Percentiles rank a stretch among this genome's conserved stretches.
phyloP scores from a whole-genome alignment of 345 rosid species.

The Acer campestre region DNA sequence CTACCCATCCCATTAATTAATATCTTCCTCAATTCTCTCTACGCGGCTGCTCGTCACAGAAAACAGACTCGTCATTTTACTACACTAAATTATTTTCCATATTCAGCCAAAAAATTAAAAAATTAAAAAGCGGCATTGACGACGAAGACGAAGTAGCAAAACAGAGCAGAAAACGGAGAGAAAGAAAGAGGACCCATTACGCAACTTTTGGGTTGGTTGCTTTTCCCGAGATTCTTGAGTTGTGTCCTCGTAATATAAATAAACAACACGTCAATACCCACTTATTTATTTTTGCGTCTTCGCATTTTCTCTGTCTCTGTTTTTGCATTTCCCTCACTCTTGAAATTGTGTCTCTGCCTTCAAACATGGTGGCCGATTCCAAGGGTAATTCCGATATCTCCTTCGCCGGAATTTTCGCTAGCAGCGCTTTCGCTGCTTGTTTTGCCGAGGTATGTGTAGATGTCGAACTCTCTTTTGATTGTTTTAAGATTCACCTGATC shows the following conservation, averaged over 20 bases:
- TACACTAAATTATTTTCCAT: neutral
- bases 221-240: constrained; percentile 25
- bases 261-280: neutral
- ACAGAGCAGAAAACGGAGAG: too few relatives aligned
- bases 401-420: constrained; percentile 71
- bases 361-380: constrained; percentile 76
- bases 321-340: neutral
- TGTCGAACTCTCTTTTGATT: neutral
- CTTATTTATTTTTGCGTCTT: neutral
- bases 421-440: constrained; percentile 97
- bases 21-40: neutral
- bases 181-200: constrained; percentile 9
- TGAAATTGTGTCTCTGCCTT: neutral
- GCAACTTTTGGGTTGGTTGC: constrained; percentile 10
- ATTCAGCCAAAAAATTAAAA: neutral
- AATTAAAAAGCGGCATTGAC: neutral
- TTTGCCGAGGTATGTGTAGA: constrained; percentile 80
- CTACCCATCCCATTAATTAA: neutral
- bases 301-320: neutral
- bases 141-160: neutral
- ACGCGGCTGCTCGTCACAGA: neutral
- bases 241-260: neutral
- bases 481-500: constrained; percentile 1
- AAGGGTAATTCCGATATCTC: constrained; percentile 81
- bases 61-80: neutral